These are phyloP conservation scores for Lachnellula hyalina DNA, from an alignment of 2,329 filamentous ascomycete species.

Conservation along the genomic window DNA sequence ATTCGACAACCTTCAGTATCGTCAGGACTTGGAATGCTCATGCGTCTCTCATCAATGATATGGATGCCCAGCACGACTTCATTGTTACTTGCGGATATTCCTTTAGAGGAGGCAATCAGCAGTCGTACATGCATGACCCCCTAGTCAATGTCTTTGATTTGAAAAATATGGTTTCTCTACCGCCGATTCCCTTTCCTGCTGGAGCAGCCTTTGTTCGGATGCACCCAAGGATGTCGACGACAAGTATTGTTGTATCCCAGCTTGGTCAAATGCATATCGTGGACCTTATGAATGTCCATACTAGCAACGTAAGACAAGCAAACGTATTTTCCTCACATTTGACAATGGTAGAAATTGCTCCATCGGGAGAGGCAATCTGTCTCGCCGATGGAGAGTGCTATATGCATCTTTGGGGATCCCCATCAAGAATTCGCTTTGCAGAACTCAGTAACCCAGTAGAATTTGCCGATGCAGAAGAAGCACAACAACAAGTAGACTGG, in stretches of 20 bases:
- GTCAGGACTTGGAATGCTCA: constrained; percentile 90
- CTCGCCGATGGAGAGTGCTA: constrained; percentile 60
- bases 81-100: constrained; percentile 95
- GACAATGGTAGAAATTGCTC: constrained; percentile 61
- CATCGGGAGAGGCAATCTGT: constrained; percentile 65
- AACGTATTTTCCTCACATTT: constrained; percentile 55
- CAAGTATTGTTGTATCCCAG: constrained; percentile 88
- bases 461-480: constrained; percentile 53
- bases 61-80: constrained; percentile 94
- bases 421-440: constrained; percentile 63
- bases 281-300: constrained; percentile 75
- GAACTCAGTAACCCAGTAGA: constrained; percentile 64
- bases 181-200: constrained; percentile 86
- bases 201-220: constrained; percentile 93
- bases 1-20: constrained; percentile 70
- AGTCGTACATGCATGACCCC: constrained; percentile 79
- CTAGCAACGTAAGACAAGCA: constrained; percentile 62
- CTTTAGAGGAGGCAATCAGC: constrained; percentile 59
- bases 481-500: constrained; percentile 52
- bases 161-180: constrained; percentile 80
- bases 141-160: constrained; percentile 95
- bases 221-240: constrained; percentile 93
- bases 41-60: constrained; percentile 83
- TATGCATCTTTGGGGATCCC: constrained; percentile 66
- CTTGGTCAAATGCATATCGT: constrained; percentile 92